Conservation (phyloP, 2,329 filamentous ascomycete genomes). For the Paraconiothyrium sp. region DNA sequence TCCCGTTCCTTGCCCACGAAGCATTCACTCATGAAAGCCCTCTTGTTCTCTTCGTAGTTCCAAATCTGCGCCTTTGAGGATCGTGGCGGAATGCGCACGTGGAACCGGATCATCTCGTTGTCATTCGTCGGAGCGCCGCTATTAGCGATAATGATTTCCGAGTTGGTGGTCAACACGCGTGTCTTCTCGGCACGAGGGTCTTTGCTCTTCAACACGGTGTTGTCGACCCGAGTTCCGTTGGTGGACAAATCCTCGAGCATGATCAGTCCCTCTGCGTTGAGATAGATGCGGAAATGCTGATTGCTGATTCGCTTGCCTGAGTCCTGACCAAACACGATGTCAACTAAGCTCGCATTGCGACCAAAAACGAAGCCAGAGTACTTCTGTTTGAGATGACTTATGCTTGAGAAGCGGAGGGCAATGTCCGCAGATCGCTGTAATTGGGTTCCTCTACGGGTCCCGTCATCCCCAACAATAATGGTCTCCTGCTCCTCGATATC, state of each 20-base stretch:
- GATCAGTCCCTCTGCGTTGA: conserved; percentile 84
- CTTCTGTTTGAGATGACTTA: conserved; percentile 68
- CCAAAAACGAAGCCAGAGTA: conserved; percentile 85
- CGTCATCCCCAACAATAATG: conserved; percentile 56
- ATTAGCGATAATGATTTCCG: conserved; percentile 74
- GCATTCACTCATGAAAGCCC: conserved; percentile 67
- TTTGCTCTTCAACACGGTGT: conserved; percentile 68
- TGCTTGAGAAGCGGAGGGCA: conserved; percentile 80
- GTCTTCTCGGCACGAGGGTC: conserved; percentile 52
- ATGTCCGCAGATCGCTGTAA: conserved; percentile 64
- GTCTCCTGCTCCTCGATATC: conserved; percentile 56
- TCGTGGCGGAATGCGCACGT: conserved; percentile 80
- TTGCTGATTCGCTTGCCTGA: conserved; percentile 83
- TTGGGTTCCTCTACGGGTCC: neutral
- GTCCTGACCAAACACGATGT: conserved; percentile 73
- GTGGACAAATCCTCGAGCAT: conserved; percentile 96
- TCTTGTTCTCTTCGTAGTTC: conserved; percentile 74
- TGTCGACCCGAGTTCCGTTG: conserved; percentile 93
- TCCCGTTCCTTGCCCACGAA: conserved; percentile 37
- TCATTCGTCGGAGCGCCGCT: conserved; percentile 45
- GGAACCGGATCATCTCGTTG: conserved; percentile 76
- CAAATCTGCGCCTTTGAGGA: conserved; percentile 68
- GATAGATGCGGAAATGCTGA: conserved; percentile 92
- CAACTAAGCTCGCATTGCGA: conserved; percentile 75
- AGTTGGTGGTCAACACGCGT: conserved; percentile 76